Conservation (phyloP, 805 yeast genomes). For the Suhomyces sp. region DNA sequence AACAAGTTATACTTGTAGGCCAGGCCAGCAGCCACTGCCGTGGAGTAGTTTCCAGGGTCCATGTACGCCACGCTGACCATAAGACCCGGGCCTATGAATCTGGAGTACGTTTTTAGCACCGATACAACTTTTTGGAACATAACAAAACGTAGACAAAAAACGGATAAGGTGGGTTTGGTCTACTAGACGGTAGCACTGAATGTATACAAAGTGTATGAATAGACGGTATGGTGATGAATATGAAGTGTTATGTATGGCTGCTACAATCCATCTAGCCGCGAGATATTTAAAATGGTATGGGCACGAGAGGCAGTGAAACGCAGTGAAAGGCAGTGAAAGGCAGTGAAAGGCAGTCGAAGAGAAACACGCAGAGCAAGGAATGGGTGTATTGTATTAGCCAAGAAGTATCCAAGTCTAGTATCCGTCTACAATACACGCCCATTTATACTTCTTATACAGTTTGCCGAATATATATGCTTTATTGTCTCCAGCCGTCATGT, state of each 20-base stretch:
- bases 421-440: too few species aligned
- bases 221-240: neutral
- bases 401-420: neutral
- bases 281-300: neutral
- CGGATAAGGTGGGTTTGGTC: neutral
- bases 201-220: neutral
- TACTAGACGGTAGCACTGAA: neutral
- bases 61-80: conserved; percentile 94
- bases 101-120: conserved; percentile 46
- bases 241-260: neutral
- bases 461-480: too few species aligned
- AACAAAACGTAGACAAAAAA: neutral
- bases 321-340: neutral
- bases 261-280: neutral
- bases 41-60: conserved; percentile 97
- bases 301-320: neutral
- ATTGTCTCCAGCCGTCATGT: neutral
- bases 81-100: conserved; percentile 90
- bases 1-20: conserved; percentile 75
- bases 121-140: conserved; percentile 2
- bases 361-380: too few species aligned
- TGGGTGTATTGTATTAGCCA: too few species aligned
- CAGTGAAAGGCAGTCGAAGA: neutral
- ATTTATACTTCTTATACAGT: too few species aligned
- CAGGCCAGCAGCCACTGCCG: conserved; percentile 93